Evolutionary conservation across 768 basidiomycete species (phyloP).

Genomic region (Mycena chlorophos): DNA sequence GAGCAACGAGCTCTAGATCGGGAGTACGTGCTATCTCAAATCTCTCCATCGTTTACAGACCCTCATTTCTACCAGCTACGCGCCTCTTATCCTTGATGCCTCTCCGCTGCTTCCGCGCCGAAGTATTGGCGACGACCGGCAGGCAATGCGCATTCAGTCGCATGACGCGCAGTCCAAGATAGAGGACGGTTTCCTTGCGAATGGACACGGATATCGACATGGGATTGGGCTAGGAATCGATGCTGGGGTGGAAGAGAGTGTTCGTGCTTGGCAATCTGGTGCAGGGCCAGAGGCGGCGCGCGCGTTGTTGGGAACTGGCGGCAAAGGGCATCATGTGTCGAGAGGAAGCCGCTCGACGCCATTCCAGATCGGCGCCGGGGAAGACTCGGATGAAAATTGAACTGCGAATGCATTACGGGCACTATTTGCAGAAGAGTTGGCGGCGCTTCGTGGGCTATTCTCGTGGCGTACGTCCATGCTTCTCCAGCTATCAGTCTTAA

Average conservation of each 20-base stretch:
- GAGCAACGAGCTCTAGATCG: conserved; percentile 22
- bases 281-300: conserved; percentile 53
- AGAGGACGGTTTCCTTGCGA: too few species aligned
- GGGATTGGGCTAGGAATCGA: conserved; percentile 47
- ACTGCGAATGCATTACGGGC: too few species aligned
- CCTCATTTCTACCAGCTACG: conserved; percentile 11
- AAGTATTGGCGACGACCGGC: too few species aligned
- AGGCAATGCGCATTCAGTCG: too few species aligned
- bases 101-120: too few species aligned
- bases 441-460: too few species aligned
- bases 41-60: background rate
- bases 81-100: too few species aligned
- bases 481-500: too few species aligned
- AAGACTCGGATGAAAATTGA: conserved; percentile 12
- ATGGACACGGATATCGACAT: conserved; percentile 43
- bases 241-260: conserved; percentile 47
- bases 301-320: conserved; percentile 35
- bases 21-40: conserved; percentile 19
- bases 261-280: conserved; percentile 49
- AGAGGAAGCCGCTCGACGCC: conserved; percentile 6
- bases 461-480: too few species aligned
- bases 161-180: too few species aligned
- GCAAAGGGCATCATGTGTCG: background rate
- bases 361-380: conserved; percentile 7
- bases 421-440: too few species aligned